These are phyloP conservation scores for Thraustochytrium sp. DNA, from an alignment of 352 stramenopile species.

Conservation along the genomic window DNA sequence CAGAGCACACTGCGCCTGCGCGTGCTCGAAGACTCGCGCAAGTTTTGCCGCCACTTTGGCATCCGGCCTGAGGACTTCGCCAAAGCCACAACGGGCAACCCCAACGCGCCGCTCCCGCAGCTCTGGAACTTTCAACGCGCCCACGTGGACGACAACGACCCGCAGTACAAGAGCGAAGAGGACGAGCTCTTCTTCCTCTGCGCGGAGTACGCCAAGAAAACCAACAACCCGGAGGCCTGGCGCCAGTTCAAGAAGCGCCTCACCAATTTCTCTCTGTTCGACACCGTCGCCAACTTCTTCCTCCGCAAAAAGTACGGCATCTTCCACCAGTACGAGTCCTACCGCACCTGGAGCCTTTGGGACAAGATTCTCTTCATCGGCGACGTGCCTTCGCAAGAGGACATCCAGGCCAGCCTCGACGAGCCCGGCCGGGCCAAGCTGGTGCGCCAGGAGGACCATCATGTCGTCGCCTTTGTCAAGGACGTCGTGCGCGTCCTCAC, in stretches of 20 bases:
- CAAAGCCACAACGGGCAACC: neutral
- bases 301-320: conserved; percentile 34
- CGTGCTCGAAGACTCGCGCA: conserved; percentile 30
- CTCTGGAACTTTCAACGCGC: conserved; percentile 42
- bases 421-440: neutral
- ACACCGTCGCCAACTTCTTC: conserved; percentile 38
- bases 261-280: conserved; percentile 41
- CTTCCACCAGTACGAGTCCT: conserved; percentile 44
- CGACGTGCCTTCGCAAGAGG: conserved; percentile 13
- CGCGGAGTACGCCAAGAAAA: conserved; percentile 18
- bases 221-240: conserved; percentile 12
- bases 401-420: conserved; percentile 13
- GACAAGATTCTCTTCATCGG: conserved; percentile 46
- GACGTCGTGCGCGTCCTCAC: neutral
- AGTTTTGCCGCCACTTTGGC: conserved; percentile 17
- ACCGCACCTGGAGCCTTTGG: conserved; percentile 47
- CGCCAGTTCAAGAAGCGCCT: conserved; percentile 44
- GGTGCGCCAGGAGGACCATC: neutral
- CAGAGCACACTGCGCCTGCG: conserved; percentile 36
- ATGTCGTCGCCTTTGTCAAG: conserved; percentile 12
- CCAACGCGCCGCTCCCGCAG: conserved; percentile 2
- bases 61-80: neutral
- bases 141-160: conserved; percentile 38
- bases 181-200: conserved; percentile 42
- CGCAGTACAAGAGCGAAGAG: conserved; percentile 34